Conservation (phyloP, 2,329 filamentous ascomycete species). For the Rutstroemia sp. region DNA sequence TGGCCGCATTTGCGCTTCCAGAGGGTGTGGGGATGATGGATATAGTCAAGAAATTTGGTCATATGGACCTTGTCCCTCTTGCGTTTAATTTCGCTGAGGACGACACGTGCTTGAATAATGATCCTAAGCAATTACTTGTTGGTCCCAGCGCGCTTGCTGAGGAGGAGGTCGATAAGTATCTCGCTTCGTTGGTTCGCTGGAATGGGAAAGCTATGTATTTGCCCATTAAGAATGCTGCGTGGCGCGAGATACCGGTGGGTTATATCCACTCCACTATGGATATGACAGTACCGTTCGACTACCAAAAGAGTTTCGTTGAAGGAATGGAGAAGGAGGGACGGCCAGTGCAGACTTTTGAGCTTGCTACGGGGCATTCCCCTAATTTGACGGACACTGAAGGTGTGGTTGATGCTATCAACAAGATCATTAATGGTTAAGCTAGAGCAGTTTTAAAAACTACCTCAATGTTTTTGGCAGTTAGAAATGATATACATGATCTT, state of each 20-base stretch:
- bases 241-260: constrained; percentile 8
- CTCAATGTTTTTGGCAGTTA: no score
- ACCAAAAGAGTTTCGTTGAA: constrained; percentile 10
- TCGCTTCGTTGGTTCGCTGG: constrained; percentile 4
- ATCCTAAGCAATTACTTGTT: constrained; percentile 8
- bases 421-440: background rate
- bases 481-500: no score
- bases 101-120: background rate
- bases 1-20: constrained; percentile 5
- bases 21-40: constrained; percentile 6
- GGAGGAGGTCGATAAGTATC: constrained; percentile 1
- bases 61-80: constrained; percentile 8
- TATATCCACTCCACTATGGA: constrained; percentile 9
- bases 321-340: constrained; percentile 4
- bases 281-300: constrained; percentile 12
- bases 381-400: constrained; percentile 9
- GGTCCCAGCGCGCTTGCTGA: background rate
- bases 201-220: constrained; percentile 11
- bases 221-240: constrained; percentile 8
- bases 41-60: constrained; percentile 11
- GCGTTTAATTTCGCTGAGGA: constrained; percentile 11
- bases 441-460: no score
- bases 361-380: constrained; percentile 10
- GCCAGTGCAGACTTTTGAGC: constrained; percentile 5
- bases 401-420: constrained; percentile 9